A percentile compares a stretch with the other conserved stretches of the same genome.
Evolutionary conservation across 768 basidiomycete species (phyloP).

Genomic region (Kwoniella newhampshirensis): DNA sequence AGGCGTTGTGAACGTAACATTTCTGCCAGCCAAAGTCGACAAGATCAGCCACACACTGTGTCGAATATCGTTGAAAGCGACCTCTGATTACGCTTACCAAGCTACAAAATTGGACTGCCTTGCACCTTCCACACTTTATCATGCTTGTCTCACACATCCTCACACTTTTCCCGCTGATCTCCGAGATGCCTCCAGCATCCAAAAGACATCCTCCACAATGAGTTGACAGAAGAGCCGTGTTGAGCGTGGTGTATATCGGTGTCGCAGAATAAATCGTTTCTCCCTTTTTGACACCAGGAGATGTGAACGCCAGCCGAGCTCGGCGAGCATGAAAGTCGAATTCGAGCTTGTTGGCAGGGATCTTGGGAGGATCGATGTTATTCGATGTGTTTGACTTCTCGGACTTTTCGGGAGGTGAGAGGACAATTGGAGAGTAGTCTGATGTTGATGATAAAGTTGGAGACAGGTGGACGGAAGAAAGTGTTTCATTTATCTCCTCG

Average conservation of each 20-base stretch:
- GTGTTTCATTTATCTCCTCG: too few relatives aligned
- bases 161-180: not conserved
- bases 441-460: too few relatives aligned
- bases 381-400: too few relatives aligned
- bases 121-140: conserved; percentile 5
- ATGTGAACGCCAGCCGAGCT: not conserved
- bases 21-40: not conserved
- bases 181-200: not conserved
- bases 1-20: conserved; percentile 3
- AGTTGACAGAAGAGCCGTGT: not conserved
- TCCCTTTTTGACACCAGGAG: not conserved
- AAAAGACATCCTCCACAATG: conserved; percentile 11
- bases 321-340: not conserved
- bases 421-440: too few relatives aligned
- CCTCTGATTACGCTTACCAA: not conserved
- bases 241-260: not conserved
- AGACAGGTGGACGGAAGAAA: too few relatives aligned
- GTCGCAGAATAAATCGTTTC: not conserved
- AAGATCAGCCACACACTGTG: too few relatives aligned
- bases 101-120: conserved; percentile 5
- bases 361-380: too few relatives aligned
- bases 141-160: not conserved
- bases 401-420: too few relatives aligned
- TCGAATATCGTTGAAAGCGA: not conserved
- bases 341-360: not conserved